phyloP scores from a whole-genome alignment of 441 rosid genomes.

The Biscutella laevigata region DNA sequence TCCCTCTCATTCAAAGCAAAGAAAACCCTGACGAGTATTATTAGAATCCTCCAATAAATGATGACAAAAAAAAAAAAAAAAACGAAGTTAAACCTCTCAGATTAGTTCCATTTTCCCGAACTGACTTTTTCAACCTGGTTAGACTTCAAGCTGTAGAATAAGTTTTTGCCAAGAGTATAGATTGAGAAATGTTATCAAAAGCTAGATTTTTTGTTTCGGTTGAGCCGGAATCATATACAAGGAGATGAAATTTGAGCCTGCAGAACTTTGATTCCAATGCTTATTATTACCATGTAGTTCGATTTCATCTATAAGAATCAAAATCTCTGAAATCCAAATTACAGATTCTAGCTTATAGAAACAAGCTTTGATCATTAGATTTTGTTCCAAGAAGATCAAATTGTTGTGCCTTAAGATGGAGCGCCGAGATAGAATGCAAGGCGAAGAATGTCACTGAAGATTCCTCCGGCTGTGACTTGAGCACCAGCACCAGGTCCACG shows the following conservation, averaged over 20 bases:
- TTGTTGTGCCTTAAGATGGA: conserved; percentile 42
- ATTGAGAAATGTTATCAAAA: neutral
- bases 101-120: neutral
- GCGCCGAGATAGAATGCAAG: conserved; percentile 95
- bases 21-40: conserved; percentile 33
- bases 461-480: conserved; percentile 95
- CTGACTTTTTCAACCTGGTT: neutral
- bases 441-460: conserved; percentile 81
- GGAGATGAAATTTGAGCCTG: neutral
- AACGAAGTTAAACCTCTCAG: neutral
- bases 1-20: conserved; percentile 61
- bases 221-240: neutral
- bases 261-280: neutral
- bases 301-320: conserved; percentile 9
- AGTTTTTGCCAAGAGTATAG: conserved; percentile 1
- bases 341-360: conserved; percentile 14
- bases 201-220: conserved; percentile 1
- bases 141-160: conserved; percentile 1
- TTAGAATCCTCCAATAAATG: conserved; percentile 28
- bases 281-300: conserved; percentile 8
- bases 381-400: conserved; percentile 15
- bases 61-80: too few species aligned
- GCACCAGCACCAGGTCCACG: conserved; percentile 99
- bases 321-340: neutral
- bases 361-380: neutral